Base-by-base conservation (phyloP, 1,139 yeast species). In the Saccharomyces hybrid region DNA sequence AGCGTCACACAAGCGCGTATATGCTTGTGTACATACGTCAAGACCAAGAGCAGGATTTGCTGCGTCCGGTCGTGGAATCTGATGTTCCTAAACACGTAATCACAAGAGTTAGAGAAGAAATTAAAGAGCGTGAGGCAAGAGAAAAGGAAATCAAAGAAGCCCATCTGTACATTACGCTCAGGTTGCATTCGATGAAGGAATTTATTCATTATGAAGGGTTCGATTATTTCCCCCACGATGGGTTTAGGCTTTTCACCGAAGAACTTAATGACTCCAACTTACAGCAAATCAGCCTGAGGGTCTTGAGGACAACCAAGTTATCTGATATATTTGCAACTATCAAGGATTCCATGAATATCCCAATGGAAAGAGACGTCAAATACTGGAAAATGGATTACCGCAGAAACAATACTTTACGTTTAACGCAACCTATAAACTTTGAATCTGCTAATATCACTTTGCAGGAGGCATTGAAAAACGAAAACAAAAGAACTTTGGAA, bases 11-110 rank as follows among this genome's bases (percentile, higher is more conserved):
- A 0, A 88, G 95, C 51, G 99, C 99, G 3, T 93, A 93, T 68
- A 93, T 93, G 99, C 80, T 93, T 73, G 99, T 93, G 2, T 93
- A 93, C 68, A 81, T 91, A 60, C 80, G 96, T 53, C 84, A 87
- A 66, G 73, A 79, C 6, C 80, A 79, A 46, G 72, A 84, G 50
- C 76, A 76, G 2, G 78, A 78, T 8, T 78, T 91, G 19, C 75
- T 93, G 57, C 83, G 83, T 6, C 80, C 78, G 0, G 78, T 78
- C 9, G 73, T 76, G 23, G 85, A 83, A 16, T 73, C 71, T 4
- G 82, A 80, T 55, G 81, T 88, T 42, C 97, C 98, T 3, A 64
- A 69, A 3, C 88, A 87, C 66, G 82, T 93, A 44, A 81, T 88
- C 0, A 73, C 78, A 31, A 83, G 84, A 59, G 80, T 91, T 29